Evolutionary conservation across 2,329 filamentous ascomycete genomes (phyloP).

Genomic region (Venturia oleaginea): DNA sequence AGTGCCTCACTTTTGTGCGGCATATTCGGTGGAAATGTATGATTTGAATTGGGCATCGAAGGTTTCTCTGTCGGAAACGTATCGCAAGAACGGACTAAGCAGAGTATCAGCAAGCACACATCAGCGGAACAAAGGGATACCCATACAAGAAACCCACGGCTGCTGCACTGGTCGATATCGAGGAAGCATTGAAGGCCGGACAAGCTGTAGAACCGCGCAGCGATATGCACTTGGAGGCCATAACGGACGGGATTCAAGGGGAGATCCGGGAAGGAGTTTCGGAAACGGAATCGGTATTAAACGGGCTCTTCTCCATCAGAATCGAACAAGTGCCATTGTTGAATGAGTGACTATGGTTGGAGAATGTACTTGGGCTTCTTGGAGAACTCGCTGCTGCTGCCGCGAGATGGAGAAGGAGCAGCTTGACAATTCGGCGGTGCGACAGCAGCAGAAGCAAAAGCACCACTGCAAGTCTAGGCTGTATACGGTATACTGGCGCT

Average conservation of each 20-base stretch:
- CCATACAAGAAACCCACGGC: slow-evolving; percentile 55
- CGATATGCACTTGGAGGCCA: slow-evolving; percentile 46
- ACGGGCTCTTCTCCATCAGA: background rate
- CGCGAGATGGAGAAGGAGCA: slow-evolving; percentile 2
- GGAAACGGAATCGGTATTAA: background rate
- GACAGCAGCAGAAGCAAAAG: background rate
- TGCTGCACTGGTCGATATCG: slow-evolving; percentile 54
- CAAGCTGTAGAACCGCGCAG: slow-evolving; percentile 61
- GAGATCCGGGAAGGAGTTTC: background rate
- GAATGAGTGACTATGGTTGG: slow-evolving; percentile 9
- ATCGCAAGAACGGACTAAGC: slow-evolving; percentile 71
- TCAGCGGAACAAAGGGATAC: slow-evolving; percentile 21
- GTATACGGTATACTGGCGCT: background rate
- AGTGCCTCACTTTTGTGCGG: slow-evolving; percentile 61
- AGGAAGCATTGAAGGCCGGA: slow-evolving; percentile 62
- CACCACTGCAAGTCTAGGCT: background rate
- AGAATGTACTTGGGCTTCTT: background rate
- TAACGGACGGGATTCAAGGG: background rate
- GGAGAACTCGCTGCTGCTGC: background rate
- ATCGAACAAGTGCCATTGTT: background rate
- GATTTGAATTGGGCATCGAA: slow-evolving; percentile 68
- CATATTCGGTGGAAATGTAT: slow-evolving; percentile 68
- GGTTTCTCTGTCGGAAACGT: slow-evolving; percentile 62
- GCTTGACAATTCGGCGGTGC: background rate
- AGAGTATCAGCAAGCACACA: slow-evolving; percentile 16